phyloP scores from a whole-genome alignment of 108 stramenopile genomes.

The Chaetoceros muelleri region DNA sequence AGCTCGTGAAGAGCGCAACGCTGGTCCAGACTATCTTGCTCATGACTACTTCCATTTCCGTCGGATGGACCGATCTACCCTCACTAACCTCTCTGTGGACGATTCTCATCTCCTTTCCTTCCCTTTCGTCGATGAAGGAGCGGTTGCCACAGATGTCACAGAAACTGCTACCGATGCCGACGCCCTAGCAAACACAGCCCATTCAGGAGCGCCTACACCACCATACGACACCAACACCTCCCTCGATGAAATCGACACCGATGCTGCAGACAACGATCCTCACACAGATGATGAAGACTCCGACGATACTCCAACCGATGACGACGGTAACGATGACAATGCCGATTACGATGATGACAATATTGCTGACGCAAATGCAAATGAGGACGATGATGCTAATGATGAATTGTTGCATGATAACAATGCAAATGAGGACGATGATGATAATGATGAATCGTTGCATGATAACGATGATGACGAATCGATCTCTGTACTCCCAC shows the following conservation, averaged over 20 bases:
- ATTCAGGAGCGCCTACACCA: background rate
- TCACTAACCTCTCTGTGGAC: no score
- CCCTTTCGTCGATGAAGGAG: no score
- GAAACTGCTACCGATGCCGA: background rate
- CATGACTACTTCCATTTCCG: background rate
- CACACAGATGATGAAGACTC: background rate
- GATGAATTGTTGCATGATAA: background rate
- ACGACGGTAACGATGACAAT: background rate
- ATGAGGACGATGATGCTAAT: constrained; percentile 2
- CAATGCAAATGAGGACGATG: background rate
- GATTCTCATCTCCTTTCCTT: background rate
- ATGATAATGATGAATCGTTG: constrained; percentile 2
- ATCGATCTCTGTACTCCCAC: background rate
- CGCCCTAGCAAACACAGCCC: background rate
- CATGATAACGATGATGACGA: constrained; percentile 8
- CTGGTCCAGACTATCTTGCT: no score
- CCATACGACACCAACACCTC: background rate
- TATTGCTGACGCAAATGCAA: background rate
- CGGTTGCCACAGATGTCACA: background rate
- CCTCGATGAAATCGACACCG: constrained; percentile 5
- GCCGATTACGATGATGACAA: background rate
- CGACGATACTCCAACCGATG: background rate
- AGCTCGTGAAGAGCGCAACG: no score
- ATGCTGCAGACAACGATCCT: background rate
- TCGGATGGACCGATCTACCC: no score